Evolutionary conservation across 176 grass and related monocot genomes (phyloP), one percentile per base, ranked within the genome.

Genomic region (Cenchrus fungigraminus): DNA sequence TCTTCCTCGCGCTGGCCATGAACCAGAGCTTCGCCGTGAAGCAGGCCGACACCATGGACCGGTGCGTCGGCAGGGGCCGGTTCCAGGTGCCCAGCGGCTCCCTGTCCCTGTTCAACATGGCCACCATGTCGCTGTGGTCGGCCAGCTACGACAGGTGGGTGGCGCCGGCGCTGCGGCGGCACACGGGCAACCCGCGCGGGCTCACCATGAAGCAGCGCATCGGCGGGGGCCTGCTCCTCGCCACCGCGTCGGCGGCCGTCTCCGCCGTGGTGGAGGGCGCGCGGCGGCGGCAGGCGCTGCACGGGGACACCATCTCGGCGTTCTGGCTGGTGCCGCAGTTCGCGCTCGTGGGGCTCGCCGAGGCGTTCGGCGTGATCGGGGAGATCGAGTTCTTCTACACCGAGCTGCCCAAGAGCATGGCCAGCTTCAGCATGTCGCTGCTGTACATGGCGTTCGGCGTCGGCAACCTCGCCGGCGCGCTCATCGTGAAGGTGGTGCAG

Each of bases 351-450:
- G 92, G 92, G 81, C 85, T 94, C 8, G 87, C 87, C 13, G 89
- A 91, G 87, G 92, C 92, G 19, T 82, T 94, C 32, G 87, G 50
- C 40, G 46, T 89, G 3, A 94, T 94, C 61, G 84, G 89, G 53
- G 84, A 91, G 73, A 78, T 94, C 28, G 87, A 94, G 71, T 94
- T 94, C 87, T 94, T 87, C 84, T 91, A 94, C 86, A 84, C 82
- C 22, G 87, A 94, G 73, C 55, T 91, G 64, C 89, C 89, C 66
- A 87, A 82, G 60, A 91, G 86, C 81, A 89, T 94, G 87, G 84
- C 78, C 47, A 94, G 89, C 92, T 86, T 91, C 55, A 84, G 84
- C 72, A 74, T 94, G 68, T 73, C 92, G 60, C 84, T 91, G 81
- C 64, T 91, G 53, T 64, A 89, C 61, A 70, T 94, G 47, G 78